Conservation (phyloP, 2,329 filamentous ascomycete genomes). For the Trichoderma koningii region DNA sequence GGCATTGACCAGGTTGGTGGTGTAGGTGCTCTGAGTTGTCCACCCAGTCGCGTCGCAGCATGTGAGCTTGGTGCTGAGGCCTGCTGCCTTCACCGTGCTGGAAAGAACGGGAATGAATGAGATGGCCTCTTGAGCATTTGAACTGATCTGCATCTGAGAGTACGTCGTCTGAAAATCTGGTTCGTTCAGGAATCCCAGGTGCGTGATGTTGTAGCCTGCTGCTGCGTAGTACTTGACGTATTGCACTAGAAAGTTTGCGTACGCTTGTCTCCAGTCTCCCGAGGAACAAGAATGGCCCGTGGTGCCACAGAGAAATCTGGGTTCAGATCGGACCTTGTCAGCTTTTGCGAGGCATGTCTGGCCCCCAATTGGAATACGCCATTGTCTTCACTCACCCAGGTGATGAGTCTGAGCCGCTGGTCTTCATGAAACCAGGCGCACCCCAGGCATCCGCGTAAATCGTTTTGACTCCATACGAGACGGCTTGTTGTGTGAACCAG, state of each 20-base stretch:
- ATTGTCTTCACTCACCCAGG: background rate
- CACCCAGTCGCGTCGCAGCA: constrained; percentile 17
- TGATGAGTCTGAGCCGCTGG: constrained; percentile 11
- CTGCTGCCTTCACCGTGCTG: constrained; percentile 14
- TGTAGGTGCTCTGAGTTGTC: constrained; percentile 15
- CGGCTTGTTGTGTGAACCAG: constrained; percentile 14
- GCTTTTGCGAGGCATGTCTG: no score
- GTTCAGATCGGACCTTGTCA: background rate
- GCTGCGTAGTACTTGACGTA: constrained; percentile 17
- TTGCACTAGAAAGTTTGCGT: constrained; percentile 19
- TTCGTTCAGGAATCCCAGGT: constrained; percentile 17
- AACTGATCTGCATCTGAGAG: constrained; percentile 20
- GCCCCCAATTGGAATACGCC: background rate
- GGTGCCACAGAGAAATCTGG: constrained; percentile 8
- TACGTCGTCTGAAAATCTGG: constrained; percentile 10
- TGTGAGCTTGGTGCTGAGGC: constrained; percentile 10
- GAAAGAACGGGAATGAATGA: constrained; percentile 12
- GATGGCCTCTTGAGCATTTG: constrained; percentile 19
- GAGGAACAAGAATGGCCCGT: constrained; percentile 16
- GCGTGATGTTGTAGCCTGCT: constrained; percentile 13
- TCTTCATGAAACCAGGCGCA: constrained; percentile 19
- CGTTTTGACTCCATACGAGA: constrained; percentile 7
- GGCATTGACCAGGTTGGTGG: constrained; percentile 15
- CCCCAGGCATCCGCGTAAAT: constrained; percentile 21
- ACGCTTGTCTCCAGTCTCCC: constrained; percentile 18